Conservation (phyloP, 2,329 filamentous ascomycete species). For the Xylaria sp. region DNA sequence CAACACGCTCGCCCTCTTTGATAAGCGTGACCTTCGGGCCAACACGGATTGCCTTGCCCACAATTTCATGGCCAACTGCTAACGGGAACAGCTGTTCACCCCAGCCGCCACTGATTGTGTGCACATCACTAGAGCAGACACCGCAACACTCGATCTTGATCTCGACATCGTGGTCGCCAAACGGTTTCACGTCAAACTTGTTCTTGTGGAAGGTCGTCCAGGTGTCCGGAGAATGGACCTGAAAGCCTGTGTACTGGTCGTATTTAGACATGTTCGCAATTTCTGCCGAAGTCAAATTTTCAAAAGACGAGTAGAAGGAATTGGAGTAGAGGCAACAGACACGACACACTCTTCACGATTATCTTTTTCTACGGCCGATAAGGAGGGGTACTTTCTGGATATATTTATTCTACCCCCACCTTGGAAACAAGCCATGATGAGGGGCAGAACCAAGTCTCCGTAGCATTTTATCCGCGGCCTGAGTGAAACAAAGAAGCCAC, state of each 20-base stretch:
- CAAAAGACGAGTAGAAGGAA: neutral
- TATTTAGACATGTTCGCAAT: slow-evolving; percentile 61
- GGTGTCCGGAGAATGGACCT: slow-evolving; percentile 64
- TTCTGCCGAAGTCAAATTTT: neutral
- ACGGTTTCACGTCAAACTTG: slow-evolving; percentile 84
- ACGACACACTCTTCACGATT: slow-evolving; percentile 14
- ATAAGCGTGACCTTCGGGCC: slow-evolving; percentile 72
- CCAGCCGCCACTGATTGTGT: slow-evolving; percentile 77
- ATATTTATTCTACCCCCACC: slow-evolving; percentile 35
- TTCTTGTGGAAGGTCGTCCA: slow-evolving; percentile 75
- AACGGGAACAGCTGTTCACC: slow-evolving; percentile 52
- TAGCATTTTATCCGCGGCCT: slow-evolving; percentile 31
- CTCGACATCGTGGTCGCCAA: slow-evolving; percentile 87
- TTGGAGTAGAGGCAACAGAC: slow-evolving; percentile 6
- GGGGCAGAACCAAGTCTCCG: slow-evolving; percentile 26
- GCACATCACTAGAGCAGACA: slow-evolving; percentile 77
- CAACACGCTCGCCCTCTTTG: slow-evolving; percentile 72
- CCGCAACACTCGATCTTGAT: slow-evolving; percentile 87
- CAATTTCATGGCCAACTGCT: slow-evolving; percentile 76
- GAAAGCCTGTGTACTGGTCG: slow-evolving; percentile 71
- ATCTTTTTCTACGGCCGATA: slow-evolving; percentile 8
- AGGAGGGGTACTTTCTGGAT: slow-evolving; percentile 32
- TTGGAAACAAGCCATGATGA: slow-evolving; percentile 21
- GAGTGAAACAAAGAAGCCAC: slow-evolving; percentile 9
- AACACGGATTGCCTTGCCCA: slow-evolving; percentile 75